phyloP scores from a whole-genome alignment of 2,329 filamentous ascomycete species.

The Hypoxylon sp. region DNA sequence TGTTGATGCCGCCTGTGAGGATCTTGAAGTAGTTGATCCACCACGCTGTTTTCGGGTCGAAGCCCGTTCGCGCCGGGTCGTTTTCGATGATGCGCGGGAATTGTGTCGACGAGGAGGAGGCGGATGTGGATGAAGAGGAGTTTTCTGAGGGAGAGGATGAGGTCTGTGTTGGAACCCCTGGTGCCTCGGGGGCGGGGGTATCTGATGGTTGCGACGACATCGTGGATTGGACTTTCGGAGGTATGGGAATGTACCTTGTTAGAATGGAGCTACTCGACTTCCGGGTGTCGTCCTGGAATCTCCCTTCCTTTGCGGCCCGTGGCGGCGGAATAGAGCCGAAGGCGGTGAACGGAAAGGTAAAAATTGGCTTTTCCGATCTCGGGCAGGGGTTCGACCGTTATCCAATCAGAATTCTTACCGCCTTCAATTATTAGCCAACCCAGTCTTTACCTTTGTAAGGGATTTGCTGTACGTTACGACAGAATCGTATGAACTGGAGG shows the following conservation, averaged over 20 bases:
- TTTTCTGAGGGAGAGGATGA: conserved; percentile 21
- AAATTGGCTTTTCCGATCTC: conserved; percentile 44
- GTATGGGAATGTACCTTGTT: conserved; percentile 7
- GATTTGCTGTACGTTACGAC: too few relatives aligned
- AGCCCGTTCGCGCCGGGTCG: conserved; percentile 73
- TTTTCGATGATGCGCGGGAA: conserved; percentile 63
- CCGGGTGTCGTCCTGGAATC: conserved; percentile 13
- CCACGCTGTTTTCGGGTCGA: conserved; percentile 72
- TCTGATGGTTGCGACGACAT: conserved; percentile 44
- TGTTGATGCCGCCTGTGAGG: conserved; percentile 79
- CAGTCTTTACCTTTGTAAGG: conserved; percentile 4
- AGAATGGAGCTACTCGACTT: background rate
- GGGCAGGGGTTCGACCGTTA: conserved; percentile 36
- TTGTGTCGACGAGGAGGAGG: conserved; percentile 19
- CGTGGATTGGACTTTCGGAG: conserved; percentile 17
- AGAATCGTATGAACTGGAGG: too few relatives aligned
- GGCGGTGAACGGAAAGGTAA: conserved; percentile 35
- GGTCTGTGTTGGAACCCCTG: conserved; percentile 9
- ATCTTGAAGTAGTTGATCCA: conserved; percentile 92
- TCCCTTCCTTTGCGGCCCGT: conserved; percentile 24
- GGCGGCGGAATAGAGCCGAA: conserved; percentile 26
- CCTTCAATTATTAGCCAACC: conserved; percentile 19
- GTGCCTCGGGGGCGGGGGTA: conserved; percentile 25
- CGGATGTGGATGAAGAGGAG: conserved; percentile 10
- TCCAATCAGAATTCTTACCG: conserved; percentile 44